Evolutionary conservation across 805 yeast genomes (phyloP), one percentile per base, ranked within the genome.

Genomic region (Candida alai): DNA sequence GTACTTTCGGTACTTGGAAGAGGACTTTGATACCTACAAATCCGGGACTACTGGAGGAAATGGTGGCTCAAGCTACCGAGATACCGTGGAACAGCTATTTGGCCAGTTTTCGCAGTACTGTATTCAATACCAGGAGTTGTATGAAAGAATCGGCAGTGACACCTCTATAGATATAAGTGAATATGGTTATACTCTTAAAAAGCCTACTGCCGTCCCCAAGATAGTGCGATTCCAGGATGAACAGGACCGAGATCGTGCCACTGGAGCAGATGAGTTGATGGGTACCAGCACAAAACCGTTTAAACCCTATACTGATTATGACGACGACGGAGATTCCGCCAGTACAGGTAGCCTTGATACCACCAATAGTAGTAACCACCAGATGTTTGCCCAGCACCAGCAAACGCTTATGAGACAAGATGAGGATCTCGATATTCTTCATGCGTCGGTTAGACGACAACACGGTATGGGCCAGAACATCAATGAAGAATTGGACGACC

Each of bases 381-480:
- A 62, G 40, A 32, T 67, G 30, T 67, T 61, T 51, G 69, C 70
- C 6, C 58, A 51, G 38, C 70, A 66, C 41, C 70, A 65, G 38
- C 72, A 67, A 43, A 58, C 54, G 28, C 30, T 67, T 12, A 40
- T 65, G 24, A 53, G 51, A 25, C 73, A 67, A 43, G 70, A 67
- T 43, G 46, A 56, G 18, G 51, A 52, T 36, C 49, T 67, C 35
- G 67, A 58, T 28, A 28, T 36, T 8, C 46, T 67, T 19, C 70
- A 63, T 39, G 42, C 47, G 16, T 57, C 63, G 10, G 56, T 67
- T 6, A 47, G 47, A 19, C 43, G 49, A 17, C 73, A 67, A 46
- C 66, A 59, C 38, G 39, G 50, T 9, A 65, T 67, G 70, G 71
- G 72, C 5, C 35, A 50, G 10, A 47, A 41, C 19, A 66, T 67